Evolutionary conservation across 192 early-diverging fungal species (phyloP).

Genomic region (Gryganskiella cystojenkinii): DNA sequence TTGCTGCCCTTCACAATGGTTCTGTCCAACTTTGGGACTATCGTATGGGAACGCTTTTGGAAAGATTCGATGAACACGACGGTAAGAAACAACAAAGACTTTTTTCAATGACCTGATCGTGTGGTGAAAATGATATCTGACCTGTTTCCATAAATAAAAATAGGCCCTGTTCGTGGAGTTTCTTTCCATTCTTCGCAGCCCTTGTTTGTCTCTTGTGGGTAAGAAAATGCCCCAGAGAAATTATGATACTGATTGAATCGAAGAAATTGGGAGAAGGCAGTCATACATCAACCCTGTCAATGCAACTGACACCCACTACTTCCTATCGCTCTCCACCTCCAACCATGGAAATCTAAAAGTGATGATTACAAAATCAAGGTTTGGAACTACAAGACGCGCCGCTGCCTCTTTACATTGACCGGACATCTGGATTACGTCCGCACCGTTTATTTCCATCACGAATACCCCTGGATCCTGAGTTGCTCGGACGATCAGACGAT

Average conservation of each 20-base stretch:
- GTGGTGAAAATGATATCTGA: too few species aligned
- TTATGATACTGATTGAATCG: constrained; percentile 99
- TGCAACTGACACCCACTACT: too few species aligned
- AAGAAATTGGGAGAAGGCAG: too few species aligned
- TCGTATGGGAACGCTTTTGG: constrained; percentile 95
- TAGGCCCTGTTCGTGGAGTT: constrained; percentile 95
- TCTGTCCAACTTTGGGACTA: constrained; percentile 99
- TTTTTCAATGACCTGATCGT: constrained; percentile 88
- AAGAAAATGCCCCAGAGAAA: too few species aligned
- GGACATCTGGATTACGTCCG: constrained; percentile 98
- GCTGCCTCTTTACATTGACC: constrained; percentile 94
- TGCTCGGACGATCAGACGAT: constrained; percentile 98
- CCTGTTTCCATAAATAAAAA: too few species aligned
- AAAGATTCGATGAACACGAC: constrained; percentile 98
- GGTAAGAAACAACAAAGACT: constrained; percentile 80
- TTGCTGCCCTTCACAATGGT: constrained; percentile 96
- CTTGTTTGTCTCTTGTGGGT: constrained; percentile 95
- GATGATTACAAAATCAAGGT: constrained; percentile 99
- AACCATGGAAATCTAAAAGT: too few species aligned
- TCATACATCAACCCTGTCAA: too few species aligned
- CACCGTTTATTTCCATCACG: constrained; percentile 95
- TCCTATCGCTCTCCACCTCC: too few species aligned
- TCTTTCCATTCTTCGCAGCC: constrained; percentile 95
- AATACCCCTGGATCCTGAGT: constrained; percentile 96
- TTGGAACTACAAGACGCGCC: constrained; percentile 97